phyloP scores from a whole-genome alignment of 352 stramenopile genomes.

The Pythium plurisporium region DNA sequence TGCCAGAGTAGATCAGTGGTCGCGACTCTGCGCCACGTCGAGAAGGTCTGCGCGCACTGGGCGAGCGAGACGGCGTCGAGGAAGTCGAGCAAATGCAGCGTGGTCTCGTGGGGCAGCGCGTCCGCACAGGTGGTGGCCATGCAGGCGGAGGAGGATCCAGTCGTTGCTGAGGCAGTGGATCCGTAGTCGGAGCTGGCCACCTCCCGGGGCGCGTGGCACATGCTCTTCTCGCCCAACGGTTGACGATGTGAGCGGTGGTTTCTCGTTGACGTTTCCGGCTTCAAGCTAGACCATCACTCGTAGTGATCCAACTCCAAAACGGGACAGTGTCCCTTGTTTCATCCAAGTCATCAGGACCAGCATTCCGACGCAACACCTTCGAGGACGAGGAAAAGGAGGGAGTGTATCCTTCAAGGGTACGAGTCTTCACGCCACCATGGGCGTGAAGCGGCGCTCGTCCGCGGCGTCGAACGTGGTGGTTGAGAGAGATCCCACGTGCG shows the following conservation, averaged over 20 bases:
- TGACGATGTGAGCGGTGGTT: not conserved
- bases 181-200: not conserved
- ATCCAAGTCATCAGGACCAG: not conserved
- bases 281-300: conserved; percentile 4
- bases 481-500: not conserved
- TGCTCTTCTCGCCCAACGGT: not conserved
- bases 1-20: conserved; percentile 11
- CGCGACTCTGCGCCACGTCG: conserved; percentile 11
- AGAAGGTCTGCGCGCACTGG: conserved; percentile 14
- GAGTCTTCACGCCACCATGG: not conserved
- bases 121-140: not conserved
- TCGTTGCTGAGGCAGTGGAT: not conserved
- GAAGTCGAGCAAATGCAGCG: conserved; percentile 21
- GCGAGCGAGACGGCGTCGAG: conserved; percentile 21
- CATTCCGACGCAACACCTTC: too few relatives aligned
- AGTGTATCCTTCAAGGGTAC: too few relatives aligned
- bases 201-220: not conserved
- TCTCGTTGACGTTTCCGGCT: not conserved
- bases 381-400: not conserved
- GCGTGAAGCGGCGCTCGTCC: not conserved
- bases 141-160: not conserved
- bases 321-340: not conserved
- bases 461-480: not conserved
- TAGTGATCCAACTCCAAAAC: not conserved
- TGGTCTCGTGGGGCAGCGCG: conserved; percentile 11